Percentiles rank a stretch among this genome's conserved stretches.
These are phyloP conservation scores for Monilinia vaccinii-corymbosi DNA, from an alignment of 2,329 filamentous ascomycete species.

Conservation along the genomic window DNA sequence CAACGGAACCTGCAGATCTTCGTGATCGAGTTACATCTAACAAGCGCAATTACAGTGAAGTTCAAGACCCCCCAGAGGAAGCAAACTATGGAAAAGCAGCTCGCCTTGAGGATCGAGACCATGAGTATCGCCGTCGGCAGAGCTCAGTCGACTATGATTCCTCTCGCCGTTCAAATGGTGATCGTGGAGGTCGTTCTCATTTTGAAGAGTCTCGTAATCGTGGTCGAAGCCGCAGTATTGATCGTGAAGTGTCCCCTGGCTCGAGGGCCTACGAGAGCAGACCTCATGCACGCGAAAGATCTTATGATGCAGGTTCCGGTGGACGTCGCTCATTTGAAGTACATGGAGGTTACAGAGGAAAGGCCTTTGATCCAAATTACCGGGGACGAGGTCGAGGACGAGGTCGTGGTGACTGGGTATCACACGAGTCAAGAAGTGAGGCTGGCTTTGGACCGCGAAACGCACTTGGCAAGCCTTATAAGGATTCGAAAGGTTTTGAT, in stretches of 20 bases:
- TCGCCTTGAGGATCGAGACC: conserved; percentile 20
- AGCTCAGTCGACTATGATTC: conserved; percentile 18
- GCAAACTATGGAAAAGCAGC: conserved; percentile 18
- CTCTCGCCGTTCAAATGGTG: conserved; percentile 16
- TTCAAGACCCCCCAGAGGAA: conserved; percentile 17
- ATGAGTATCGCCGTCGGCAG: conserved; percentile 17
- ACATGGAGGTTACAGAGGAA: conserved; percentile 22
- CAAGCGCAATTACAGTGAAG: conserved; percentile 25
- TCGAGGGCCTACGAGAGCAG: conserved; percentile 19
- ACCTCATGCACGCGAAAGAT: conserved; percentile 16
- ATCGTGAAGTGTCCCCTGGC: conserved; percentile 23
- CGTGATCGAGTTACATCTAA: conserved; percentile 20
- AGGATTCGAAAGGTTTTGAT: conserved; percentile 21
- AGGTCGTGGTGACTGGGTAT: conserved; percentile 18
- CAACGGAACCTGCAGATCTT: conserved; percentile 7
- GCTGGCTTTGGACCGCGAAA: conserved; percentile 18
- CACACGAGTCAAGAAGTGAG: conserved; percentile 15
- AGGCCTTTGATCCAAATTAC: conserved; percentile 26
- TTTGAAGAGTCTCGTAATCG: conserved; percentile 16
- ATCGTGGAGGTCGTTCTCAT: conserved; percentile 18
- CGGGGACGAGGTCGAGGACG: conserved; percentile 24
- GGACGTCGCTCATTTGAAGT: conserved; percentile 17
- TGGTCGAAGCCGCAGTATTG: conserved; percentile 18
- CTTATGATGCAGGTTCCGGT: conserved; percentile 16
- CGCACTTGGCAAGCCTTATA: conserved; percentile 22